Conservation (phyloP, 2,329 filamentous ascomycete species). For the Fusarium newnesense region DNA sequence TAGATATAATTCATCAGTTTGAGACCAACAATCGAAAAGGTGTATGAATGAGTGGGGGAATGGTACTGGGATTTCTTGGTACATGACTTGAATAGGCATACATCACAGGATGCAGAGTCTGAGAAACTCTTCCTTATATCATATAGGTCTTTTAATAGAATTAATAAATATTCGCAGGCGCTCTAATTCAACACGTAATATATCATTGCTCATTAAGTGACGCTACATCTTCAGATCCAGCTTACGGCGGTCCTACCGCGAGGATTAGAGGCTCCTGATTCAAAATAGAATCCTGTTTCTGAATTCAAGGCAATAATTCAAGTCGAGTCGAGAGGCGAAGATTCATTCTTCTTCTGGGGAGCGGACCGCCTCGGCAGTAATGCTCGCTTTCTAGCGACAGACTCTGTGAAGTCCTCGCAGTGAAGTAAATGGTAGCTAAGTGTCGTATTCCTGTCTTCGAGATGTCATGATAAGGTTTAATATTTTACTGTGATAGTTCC, state of each 20-base stretch:
- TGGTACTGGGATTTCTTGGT: too few relatives aligned
- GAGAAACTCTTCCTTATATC: rapidly evolving
- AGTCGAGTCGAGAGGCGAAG: conserved; percentile 3
- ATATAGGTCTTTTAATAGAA: rapidly evolving
- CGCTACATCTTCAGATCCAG: not conserved
- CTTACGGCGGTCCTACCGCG: conserved; percentile 21
- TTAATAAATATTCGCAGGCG: rapidly evolving
- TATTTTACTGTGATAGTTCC: too few relatives aligned
- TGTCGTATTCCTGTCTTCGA: too few relatives aligned
- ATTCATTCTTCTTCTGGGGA: not conserved
- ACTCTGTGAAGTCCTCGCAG: not conserved
- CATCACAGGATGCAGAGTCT: rapidly evolving
- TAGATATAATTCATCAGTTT: too few relatives aligned
- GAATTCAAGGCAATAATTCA: not conserved
- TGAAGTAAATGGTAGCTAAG: too few relatives aligned
- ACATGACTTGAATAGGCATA: not conserved
- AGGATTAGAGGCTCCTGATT: not conserved
- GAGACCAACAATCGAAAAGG: too few relatives aligned
- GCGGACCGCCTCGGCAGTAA: not conserved
- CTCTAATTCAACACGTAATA: too few relatives aligned
- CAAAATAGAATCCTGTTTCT: not conserved
- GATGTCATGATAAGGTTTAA: too few relatives aligned
- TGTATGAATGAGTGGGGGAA: too few relatives aligned
- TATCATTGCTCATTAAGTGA: rapidly evolving
- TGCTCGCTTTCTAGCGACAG: not conserved